These are phyloP conservation scores for Colletotrichum somersetense DNA, from an alignment of 2,329 filamentous ascomycete species.

Conservation along the genomic window DNA sequence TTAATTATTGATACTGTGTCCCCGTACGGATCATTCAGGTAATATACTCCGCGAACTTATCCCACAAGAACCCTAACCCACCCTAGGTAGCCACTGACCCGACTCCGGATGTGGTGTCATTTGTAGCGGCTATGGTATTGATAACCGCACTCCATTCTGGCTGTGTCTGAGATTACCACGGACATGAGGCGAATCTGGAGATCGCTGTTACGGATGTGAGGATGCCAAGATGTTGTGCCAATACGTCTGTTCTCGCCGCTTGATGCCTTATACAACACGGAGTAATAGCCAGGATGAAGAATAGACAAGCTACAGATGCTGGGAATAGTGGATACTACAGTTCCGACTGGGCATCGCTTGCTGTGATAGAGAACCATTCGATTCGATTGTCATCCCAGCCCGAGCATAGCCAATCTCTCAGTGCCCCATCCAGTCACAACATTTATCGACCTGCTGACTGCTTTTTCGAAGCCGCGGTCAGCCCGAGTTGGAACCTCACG, in stretches of 20 bases:
- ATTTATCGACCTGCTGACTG: not conserved
- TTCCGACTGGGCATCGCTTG: not conserved
- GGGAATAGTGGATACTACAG: no score
- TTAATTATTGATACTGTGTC: no score
- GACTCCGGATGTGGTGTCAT: no score
- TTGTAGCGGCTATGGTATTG: no score
- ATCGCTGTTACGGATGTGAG: conserved; percentile 3
- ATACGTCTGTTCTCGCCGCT: not conserved
- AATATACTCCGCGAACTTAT: no score
- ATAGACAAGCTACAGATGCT: not conserved
- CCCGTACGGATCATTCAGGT: no score
- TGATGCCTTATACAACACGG: not conserved
- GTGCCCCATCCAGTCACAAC: not conserved
- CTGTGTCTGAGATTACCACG: not conserved
- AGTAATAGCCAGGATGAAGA: not conserved
- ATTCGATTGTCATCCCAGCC: no score
- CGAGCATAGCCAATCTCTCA: not conserved
- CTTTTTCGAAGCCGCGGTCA: not conserved
- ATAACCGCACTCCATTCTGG: not conserved
- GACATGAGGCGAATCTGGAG: not conserved
- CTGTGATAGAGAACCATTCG: not conserved
- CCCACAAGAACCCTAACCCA: no score
- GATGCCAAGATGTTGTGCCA: not conserved
- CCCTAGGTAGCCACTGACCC: no score
- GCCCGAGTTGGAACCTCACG: conserved; percentile 19